Evolutionary conservation across 2,329 filamentous ascomycete species (phyloP), one percentile per base, ranked within the genome.

Genomic region (Ophiognomonia clavigignenti-juglandacearum): DNA sequence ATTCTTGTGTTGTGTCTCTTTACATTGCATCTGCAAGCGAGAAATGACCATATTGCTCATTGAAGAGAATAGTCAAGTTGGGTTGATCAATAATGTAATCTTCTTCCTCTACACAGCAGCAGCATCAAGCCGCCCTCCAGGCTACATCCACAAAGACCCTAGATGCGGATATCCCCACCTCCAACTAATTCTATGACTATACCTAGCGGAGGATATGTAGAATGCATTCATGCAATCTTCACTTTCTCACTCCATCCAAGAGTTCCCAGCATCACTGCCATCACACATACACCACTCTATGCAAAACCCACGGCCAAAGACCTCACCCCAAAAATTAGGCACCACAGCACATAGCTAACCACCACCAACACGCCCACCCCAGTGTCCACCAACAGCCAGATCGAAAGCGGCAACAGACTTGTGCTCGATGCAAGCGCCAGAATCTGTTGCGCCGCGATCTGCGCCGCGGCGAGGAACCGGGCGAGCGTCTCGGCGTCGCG

Each of bases 121-220:
- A 23, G 41, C 41, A 26, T 27, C 35, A 32, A 23, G 36, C 24
- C 8, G n/a, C 41, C 38, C 16, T 20, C 18, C 10, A 8, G 20
- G 6, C 22, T 9, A 7, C 34, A 4, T 3, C n/a, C 22, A 18
- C 19, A 35, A 31, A 32, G 29, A 48, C 18, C 40, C 29, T 10
- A 36, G 16, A 18, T 20, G 22, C 10, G 16, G 7, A 36, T 45
- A 40, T 36, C 19, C 36, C 31, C 18, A 34, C 18, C n/a, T 16
- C 31, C n/a, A 4, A 34, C 18, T n/a, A 16, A 24, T 39, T 48
- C 46, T 48, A 48, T 48, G 24, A 29, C 11, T 13, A 7, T 20
- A 36, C 34, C 8, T 7, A 29, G 7, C 7, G 26, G 26, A 29
- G 41, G 46, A 41, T 40, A 41, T 48, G 45, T 48, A 41, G 26